A percentile compares a stretch with the other conserved stretches of the same genome.
Evolutionary conservation across 2,329 filamentous ascomycete genomes (phyloP).

Genomic region (Lasiodiplodia citricola): DNA sequence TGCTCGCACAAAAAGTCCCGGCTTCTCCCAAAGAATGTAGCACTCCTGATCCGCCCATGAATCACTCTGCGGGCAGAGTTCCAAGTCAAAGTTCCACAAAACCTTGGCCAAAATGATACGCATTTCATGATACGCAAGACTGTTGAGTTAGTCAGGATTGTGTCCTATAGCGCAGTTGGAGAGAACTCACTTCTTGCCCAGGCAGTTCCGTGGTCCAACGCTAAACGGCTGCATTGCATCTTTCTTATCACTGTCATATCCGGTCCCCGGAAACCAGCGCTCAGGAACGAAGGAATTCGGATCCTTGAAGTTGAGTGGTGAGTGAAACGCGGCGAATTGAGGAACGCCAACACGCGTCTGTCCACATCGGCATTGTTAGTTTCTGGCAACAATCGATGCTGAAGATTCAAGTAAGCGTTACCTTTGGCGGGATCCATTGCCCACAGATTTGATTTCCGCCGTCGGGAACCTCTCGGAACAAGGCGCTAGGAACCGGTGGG

Average conservation of each 20-base stretch:
- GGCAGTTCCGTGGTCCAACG: conserved; percentile 47
- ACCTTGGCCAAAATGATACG: conserved; percentile 47
- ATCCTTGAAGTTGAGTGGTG: conserved; percentile 40
- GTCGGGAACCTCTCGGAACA: conserved; percentile 41
- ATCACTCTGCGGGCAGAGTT: conserved; percentile 42
- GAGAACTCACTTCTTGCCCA: conserved; percentile 44
- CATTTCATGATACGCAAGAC: conserved; percentile 49
- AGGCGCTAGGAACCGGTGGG: conserved; percentile 45
- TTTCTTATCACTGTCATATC: conserved; percentile 39
- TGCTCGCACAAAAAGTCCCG: too few relatives aligned
- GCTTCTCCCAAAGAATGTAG: conserved; percentile 46
- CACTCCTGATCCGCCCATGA: conserved; percentile 35
- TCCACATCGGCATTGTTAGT: neutral
- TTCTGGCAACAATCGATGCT: neutral
- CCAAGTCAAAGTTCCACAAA: conserved; percentile 46
- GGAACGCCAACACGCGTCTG: conserved; percentile 26
- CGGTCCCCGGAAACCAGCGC: conserved; percentile 43
- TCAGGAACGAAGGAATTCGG: conserved; percentile 47
- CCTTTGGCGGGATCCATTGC: conserved; percentile 40
- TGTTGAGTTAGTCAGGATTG: neutral
- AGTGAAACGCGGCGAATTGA: conserved; percentile 25
- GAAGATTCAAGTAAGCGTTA: neutral
- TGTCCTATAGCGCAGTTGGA: too few relatives aligned
- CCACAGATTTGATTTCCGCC: conserved; percentile 46
- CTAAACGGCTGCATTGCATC: conserved; percentile 51